Base-by-base conservation (phyloP, 352 stramenopile genomes). In the Globisporangium polare region DNA sequence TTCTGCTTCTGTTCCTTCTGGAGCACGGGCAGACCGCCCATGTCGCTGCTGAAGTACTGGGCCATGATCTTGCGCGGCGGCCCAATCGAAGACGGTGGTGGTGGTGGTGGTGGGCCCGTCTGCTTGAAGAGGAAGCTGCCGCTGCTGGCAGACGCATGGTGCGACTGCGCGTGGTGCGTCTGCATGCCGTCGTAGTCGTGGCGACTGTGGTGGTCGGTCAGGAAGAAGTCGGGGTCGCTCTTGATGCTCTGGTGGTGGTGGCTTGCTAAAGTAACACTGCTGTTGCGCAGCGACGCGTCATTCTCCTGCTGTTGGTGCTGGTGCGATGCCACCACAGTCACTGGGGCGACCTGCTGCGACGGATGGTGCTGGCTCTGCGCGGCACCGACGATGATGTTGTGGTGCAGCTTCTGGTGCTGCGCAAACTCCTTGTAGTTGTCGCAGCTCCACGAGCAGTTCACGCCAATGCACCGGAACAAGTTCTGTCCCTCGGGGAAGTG, bases 361-460 rank as follows among this genome's bases (percentile, higher is more conserved):
- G 45, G 29, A 5, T 41, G 26, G 2, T 55, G 35, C 20, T 53
- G 50, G 15, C 18, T 52, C 27, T 79, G 67, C 47, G 73, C 66
- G 10, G 69, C 77, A n/a, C 77, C 81, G 2, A 88, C 74, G 53
- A 88, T 77, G 60, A 88, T 75, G 59, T 86, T 86, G 64, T 89
- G 78, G 63, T 91, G 80, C 29, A 89, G 58, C 64, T 89, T 85
- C 58, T 93, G 81, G 56, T 93, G 83, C 58, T 83, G 73, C 8
- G 69, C 80, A 54, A 80, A 93, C 71, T 93, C 81, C 63, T 93
- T 93, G 74, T 93, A 93, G 68, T 93, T 93, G 69, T 91, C 84
- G 56, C 81, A 89, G 53, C 62, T 76, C 74, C 78, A 91, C 29
- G 49, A 60, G 63, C 83, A 92, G 57, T 70, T 62, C 49, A 73